phyloP scores from a whole-genome alignment of 331 rosid genomes.

The Dryas integrifolia region DNA sequence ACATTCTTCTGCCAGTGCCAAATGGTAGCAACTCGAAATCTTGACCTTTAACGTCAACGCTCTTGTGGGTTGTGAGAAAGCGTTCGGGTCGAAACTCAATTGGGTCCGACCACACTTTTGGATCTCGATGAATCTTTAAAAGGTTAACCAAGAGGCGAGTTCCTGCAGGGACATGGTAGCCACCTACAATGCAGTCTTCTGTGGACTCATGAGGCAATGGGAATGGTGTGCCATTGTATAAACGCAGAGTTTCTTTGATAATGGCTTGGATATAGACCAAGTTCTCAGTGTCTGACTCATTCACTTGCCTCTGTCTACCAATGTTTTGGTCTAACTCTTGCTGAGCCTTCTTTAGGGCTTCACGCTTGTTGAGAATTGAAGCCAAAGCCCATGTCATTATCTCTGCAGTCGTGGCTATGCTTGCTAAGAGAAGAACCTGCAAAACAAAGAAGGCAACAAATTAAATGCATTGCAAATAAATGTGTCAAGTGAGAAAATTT shows the following conservation, averaged over 20 bases:
- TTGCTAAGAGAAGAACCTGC: background rate
- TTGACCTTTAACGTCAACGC: conserved; percentile 5
- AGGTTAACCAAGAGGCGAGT: background rate
- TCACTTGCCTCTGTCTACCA: background rate
- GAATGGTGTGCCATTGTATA: background rate
- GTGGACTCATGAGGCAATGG: background rate
- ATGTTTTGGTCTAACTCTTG: conserved; percentile 2
- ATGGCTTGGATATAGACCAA: conserved; percentile 4
- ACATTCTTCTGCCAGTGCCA: background rate
- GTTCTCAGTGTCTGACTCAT: background rate
- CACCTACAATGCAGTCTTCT: background rate
- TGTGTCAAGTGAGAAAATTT: too few species aligned
- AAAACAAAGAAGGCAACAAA: background rate
- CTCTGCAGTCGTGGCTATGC: background rate
- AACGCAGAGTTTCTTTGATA: conserved; percentile 5
- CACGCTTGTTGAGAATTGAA: background rate
- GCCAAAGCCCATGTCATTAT: conserved; percentile 2
- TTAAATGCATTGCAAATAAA: too few species aligned
- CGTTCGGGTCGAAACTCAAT: conserved; percentile 4
- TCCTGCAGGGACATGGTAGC: background rate
- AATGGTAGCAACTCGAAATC: conserved; percentile 13
- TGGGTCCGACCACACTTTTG: background rate
- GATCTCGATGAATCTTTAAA: background rate
- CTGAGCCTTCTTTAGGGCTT: background rate
- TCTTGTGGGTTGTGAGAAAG: background rate